A percentile compares a stretch with the other conserved stretches of the same genome.
Conservation (phyloP, 2,329 filamentous ascomycete genomes). For the Curvularia lunata region DNA sequence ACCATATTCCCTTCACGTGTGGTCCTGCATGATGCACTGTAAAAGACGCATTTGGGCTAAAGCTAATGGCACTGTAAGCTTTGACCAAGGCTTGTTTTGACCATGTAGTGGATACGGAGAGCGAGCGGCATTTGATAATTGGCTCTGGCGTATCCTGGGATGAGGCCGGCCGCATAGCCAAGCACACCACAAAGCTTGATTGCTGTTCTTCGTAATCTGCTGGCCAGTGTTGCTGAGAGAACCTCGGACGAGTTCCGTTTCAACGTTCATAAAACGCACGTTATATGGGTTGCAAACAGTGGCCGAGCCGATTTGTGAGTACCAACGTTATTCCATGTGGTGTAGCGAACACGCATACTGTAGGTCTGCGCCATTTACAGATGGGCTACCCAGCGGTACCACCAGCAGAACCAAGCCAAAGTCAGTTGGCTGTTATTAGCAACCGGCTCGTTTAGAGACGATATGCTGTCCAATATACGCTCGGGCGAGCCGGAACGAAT, state of each 20-base stretch:
- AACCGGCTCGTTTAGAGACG: constrained; percentile 20
- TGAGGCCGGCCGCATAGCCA: neutral
- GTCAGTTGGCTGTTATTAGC: neutral
- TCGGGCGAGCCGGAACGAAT: constrained; percentile 13
- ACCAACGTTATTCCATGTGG: too few species aligned
- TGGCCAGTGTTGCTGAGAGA: neutral
- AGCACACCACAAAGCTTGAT: constrained; percentile 4
- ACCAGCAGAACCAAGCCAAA: neutral
- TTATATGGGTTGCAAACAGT: too few species aligned
- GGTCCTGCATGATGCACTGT: neutral
- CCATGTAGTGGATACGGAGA: neutral
- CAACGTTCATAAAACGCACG: neutral
- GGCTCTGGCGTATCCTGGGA: neutral
- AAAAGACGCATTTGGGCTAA: neutral
- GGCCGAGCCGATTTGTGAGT: too few species aligned
- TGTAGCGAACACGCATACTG: neutral
- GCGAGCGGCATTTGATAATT: neutral
- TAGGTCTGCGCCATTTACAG: neutral
- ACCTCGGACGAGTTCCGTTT: neutral
- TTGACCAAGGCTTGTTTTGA: neutral
- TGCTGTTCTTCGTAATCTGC: neutral
- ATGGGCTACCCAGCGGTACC: neutral
- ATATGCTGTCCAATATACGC: constrained; percentile 32
- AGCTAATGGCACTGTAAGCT: neutral
- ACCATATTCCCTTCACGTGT: neutral